Base-by-base conservation (phyloP, 805 yeast genomes). In the Schizosaccharomyces octosporus region DNA sequence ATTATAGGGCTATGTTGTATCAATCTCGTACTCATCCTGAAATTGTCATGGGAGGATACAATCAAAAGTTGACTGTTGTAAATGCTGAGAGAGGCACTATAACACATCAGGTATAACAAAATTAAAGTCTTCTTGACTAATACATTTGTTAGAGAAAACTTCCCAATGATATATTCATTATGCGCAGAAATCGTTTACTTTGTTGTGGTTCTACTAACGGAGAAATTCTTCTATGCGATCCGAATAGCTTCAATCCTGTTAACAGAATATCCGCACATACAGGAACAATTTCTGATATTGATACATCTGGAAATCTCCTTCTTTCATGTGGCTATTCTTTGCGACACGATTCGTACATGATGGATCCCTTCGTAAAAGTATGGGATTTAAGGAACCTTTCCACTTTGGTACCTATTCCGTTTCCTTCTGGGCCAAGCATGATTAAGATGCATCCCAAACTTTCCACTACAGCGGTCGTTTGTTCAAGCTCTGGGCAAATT, bases 361-460 rank as follows among this genome's bases (percentile, higher is more conserved):
- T 81, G 7, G 97, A 93, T 68, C 90, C 95, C 0, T 76, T 90
- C 64, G 88, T 90, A 24, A 83, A 83, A 65, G 81, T 87, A 24
- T 87, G 81, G 69, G 97, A 93, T 70, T 70, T 87, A 39, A 77
- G 94, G 64, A 78, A 81, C 62, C 75, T 85, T 79, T 78, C 79
- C 61, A 78, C 88, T 1, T 71, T 83, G 62, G 75, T 94, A 0
- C 96, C 97, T 2, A 76, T 90, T 6, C 81, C 96, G 3, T 87
- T 88, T 67, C 88, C 93, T 0, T 83, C 88, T 0, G 97, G 97
- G 13, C 96, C 97, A 0, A 77, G 85, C 9, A 85, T 79, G 68
- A 93, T 84, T 1, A 77, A 85, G 59, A 76, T 90, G 64, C 97
- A 90, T 72, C 97, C 97, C 5, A 84, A 85, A 63, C 69, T 88